These are phyloP conservation scores for Aegle marmelos DNA, from an alignment of 345 rosid genomes.

Conservation along the genomic window DNA sequence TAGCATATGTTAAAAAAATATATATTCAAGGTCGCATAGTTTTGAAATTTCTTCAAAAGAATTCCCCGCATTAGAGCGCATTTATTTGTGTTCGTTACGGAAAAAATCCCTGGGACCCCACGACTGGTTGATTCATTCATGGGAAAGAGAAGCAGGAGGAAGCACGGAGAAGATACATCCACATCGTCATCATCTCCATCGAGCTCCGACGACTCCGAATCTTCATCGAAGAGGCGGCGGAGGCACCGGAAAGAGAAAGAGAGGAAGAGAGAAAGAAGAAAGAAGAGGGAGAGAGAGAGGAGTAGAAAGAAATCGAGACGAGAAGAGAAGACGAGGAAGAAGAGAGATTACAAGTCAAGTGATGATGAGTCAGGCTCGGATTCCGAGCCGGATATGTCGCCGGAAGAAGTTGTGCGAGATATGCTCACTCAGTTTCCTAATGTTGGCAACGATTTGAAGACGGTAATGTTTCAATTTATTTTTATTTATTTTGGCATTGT, in stretches of 20 bases:
- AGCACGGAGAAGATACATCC: slow-evolving; percentile 32
- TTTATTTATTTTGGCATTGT: background rate
- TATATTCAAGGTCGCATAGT: background rate
- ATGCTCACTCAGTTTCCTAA: slow-evolving; percentile 59
- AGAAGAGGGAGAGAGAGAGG: slow-evolving; percentile 37
- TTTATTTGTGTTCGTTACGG: background rate
- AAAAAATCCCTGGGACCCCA: background rate
- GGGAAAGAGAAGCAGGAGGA: slow-evolving; percentile 24
- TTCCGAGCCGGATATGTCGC: slow-evolving; percentile 32
- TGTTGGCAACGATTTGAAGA: slow-evolving; percentile 65
- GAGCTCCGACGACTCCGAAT: slow-evolving; percentile 46
- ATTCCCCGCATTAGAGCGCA: background rate
- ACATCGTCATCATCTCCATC: slow-evolving; percentile 37
- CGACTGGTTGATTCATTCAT: background rate
- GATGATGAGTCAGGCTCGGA: slow-evolving; percentile 28
- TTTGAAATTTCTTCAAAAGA: no score
- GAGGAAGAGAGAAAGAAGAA: slow-evolving; percentile 40
- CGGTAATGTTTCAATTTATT: slow-evolving; percentile 31
- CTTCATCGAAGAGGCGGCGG: slow-evolving; percentile 32
- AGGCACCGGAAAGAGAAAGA: slow-evolving; percentile 41
- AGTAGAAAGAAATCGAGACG: slow-evolving; percentile 42
- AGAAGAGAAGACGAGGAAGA: slow-evolving; percentile 29
- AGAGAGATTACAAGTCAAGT: slow-evolving; percentile 28
- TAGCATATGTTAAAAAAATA: no score
- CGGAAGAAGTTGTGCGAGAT: slow-evolving; percentile 47